Conservation (phyloP, 2,329 filamentous ascomycete genomes). For the Stachybotrys elegans region DNA sequence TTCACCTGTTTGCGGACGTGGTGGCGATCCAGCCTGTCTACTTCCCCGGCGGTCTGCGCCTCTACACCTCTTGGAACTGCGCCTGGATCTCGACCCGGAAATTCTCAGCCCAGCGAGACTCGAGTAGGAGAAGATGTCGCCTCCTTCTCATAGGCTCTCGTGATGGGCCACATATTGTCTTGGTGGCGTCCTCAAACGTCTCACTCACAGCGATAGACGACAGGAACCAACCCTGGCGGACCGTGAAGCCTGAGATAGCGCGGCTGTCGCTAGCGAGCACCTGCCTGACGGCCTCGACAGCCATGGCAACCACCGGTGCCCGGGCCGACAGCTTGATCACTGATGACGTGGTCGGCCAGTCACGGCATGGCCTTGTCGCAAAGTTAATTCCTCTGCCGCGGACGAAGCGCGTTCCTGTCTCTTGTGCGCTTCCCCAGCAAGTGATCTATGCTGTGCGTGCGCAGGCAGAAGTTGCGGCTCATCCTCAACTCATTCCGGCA, state of each 20-base stretch:
- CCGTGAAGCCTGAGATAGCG: background rate
- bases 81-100: constrained; percentile 1
- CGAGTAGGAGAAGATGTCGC: constrained; percentile 1
- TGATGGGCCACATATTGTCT: background rate
- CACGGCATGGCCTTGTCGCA: background rate
- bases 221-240: background rate
- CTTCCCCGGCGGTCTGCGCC: background rate
- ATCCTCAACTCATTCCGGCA: background rate
- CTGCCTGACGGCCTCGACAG: background rate
- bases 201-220: background rate
- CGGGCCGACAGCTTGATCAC: background rate
- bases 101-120: background rate
- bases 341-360: constrained; percentile 1
- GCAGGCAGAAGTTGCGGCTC: background rate
- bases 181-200: background rate
- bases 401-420: background rate
- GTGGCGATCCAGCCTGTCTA: background rate
- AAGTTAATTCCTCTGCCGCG: background rate
- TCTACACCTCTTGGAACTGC: background rate
- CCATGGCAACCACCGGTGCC: background rate
- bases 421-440: background rate
- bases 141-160: background rate
- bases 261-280: background rate
- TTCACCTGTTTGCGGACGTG: background rate
- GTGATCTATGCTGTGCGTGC: background rate